Evolutionary conservation across 345 rosid genomes (phyloP), one percentile per base, ranked within the genome.

Genomic region (Melaleuca quinquenervia): DNA sequence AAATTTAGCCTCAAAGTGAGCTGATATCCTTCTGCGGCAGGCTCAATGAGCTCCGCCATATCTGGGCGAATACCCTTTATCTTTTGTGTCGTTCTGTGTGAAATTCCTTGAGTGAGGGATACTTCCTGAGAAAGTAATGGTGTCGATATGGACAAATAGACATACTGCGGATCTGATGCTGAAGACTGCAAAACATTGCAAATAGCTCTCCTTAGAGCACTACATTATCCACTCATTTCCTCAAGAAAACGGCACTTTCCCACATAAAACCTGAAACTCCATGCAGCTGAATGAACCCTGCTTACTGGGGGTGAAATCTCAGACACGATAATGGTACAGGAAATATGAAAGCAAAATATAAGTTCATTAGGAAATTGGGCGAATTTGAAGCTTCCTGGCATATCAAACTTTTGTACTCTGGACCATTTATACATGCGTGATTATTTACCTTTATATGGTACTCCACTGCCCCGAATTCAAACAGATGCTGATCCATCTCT

Each of bases 21-120:
- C 86, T 95, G 98, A 88, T 95, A 97, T 88, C 99, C 98, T 88
- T 94, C 90, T 88, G 87, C 85, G 83, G 97, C 89, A 32, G 98
- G 98, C 88, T 95, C 94, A 83, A 95, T 90, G 84, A 97, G 92
- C 87, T 93, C 96, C 76, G 93, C 90, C 62, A 91, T 93, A 89
- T 92, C 92, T 50, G 90, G 86, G 60, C 88, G 90, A 82, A 92
- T 89, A 78, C 91, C 88, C 90, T 91, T 90, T 32, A 95, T 86
- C 89, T 86, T 89, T 80, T 93, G 87, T 51, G 51, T 74, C 21
- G 93, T 89, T 87, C 89, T 86, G 8, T 80, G 84, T 74, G 97
- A 93, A 88, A 93, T 88, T 45, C 94, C 93, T 50, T 83, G 29
- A 41, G 92, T 82, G 3, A 41, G 87, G 76, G 89, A 50, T n/a